These are phyloP conservation scores for Apiotrichum veenhuisii DNA, from an alignment of 1,284 basidiomycete genomes.

Conservation along the genomic window DNA sequence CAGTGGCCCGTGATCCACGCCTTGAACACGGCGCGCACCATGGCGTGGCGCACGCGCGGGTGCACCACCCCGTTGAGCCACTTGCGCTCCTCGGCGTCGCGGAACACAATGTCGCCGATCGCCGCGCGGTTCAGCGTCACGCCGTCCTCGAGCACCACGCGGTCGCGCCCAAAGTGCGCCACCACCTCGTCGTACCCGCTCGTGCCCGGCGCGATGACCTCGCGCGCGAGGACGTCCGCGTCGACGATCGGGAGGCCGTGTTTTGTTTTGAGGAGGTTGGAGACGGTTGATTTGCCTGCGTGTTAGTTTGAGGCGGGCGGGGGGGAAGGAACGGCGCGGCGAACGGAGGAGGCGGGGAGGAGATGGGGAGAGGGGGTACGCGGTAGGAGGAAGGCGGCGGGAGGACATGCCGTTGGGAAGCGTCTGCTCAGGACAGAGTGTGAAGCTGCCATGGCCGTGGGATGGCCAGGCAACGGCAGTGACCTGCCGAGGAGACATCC, in stretches of 20 bases:
- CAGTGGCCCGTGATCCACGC: slow-evolving; percentile 75
- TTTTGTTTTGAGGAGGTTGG: slow-evolving; percentile 59
- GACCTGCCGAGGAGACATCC: no score
- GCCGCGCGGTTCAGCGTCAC: slow-evolving; percentile 69
- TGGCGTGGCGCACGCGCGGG: slow-evolving; percentile 74
- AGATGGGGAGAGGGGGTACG: no score
- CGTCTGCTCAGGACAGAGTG: no score
- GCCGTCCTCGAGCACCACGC: slow-evolving; percentile 65
- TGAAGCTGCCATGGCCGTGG: no score
- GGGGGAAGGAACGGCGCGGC: background rate
- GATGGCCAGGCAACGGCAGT: no score
- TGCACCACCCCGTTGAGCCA: slow-evolving; percentile 83
- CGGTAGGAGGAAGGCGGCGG: no score
- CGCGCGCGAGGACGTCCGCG: slow-evolving; percentile 83
- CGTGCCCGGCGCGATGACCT: slow-evolving; percentile 82
- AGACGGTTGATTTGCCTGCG: slow-evolving; percentile 78
- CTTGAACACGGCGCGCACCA: slow-evolving; percentile 65
- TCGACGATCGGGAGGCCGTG: slow-evolving; percentile 78
- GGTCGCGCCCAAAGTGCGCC: slow-evolving; percentile 63
- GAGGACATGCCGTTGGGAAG: no score
- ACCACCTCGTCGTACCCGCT: slow-evolving; percentile 67
- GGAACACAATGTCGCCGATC: slow-evolving; percentile 81
- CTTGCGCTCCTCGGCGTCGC: slow-evolving; percentile 66
- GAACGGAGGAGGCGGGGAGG: slow-evolving; percentile 4
- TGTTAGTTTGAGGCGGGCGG: background rate